Evolutionary conservation across 495 filamentous ascomycete genomes (phyloP), one percentile per base, ranked within the genome.

Genomic region (Neurospora sp.): DNA sequence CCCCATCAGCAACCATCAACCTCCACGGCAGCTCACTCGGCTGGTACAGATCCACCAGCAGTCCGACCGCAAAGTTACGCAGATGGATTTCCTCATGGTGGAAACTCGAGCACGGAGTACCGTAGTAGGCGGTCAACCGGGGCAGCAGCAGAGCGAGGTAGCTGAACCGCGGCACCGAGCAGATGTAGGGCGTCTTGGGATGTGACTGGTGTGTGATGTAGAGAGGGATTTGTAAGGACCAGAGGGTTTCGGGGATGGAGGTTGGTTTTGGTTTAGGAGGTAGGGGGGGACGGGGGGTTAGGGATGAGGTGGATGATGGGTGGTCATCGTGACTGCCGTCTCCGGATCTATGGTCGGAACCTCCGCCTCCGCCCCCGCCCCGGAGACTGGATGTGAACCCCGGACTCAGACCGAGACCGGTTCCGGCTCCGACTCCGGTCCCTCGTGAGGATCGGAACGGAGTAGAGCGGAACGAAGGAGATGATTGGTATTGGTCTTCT

Each of bases 41-140:
- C 69, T 88, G 85, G 73, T 87, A 97, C 14, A 98, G 88, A 81
- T 99, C 96, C 79, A 92, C 93, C 38, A 98, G 87, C 27, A 99
- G 86, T 10, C 96, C 96, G 39, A 95, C 82, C 3, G 95, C 92
- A 73, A 97, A 92, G 81, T 97, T 89, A 78, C 88, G 88, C 44
- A 88, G 78, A 31, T 83, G 79, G 72, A 88, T 81, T 84, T 92
- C 94, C 91, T 90, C 96, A 91, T 84, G 95, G 80, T 77, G 94
- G 90, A 80, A 99, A 78, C 95, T 97, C 27, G 96, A 87, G 74
- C 86, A 92, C 2, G 89, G 82, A 0, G 84, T 79, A 49, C 79
- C 79, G 83, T 95, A 98, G 86, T 96, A 98, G 71, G 88, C 84
- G 71, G 90, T 87, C 60, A 98, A 86, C 69, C 88, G 90, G n/a